These are phyloP conservation scores for Urochloa ruziziensis DNA, from an alignment of 176 grass and related monocot species.

Conservation along the genomic window DNA sequence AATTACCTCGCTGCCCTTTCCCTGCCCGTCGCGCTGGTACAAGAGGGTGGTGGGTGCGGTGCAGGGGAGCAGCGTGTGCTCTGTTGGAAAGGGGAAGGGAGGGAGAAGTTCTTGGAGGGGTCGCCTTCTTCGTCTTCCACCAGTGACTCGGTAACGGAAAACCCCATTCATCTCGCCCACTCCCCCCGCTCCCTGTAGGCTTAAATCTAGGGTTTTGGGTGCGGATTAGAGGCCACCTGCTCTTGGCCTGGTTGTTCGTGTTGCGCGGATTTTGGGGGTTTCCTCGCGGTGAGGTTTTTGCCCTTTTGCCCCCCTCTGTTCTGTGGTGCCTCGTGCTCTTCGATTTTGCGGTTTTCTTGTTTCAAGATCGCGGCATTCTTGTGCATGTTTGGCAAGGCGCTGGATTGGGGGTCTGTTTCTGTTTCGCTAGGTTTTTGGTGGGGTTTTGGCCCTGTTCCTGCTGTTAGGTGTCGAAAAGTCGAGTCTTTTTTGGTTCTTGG, in stretches of 20 bases:
- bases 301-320: background rate
- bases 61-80: background rate
- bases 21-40: background rate
- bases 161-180: background rate
- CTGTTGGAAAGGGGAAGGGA: background rate
- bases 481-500: background rate
- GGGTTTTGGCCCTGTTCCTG: background rate
- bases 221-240: background rate
- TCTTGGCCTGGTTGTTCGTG: background rate
- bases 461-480: background rate
- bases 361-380: constrained; percentile 23
- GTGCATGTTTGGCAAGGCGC: background rate
- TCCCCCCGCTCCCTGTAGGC: background rate
- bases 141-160: constrained; percentile 5
- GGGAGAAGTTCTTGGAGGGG: background rate
- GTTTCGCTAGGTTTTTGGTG: background rate
- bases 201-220: constrained; percentile 42
- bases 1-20: constrained; percentile 16
- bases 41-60: background rate
- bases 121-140: background rate
- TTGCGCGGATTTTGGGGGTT: background rate
- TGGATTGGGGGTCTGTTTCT: background rate
- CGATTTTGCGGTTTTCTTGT: background rate
- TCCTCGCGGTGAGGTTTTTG: background rate
- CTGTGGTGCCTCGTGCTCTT: too few relatives aligned